Percentiles rank a stretch among this genome's conserved stretches.
phyloP scores from a whole-genome alignment of 176 grass and related monocot genomes.

The Avena eriantha region DNA sequence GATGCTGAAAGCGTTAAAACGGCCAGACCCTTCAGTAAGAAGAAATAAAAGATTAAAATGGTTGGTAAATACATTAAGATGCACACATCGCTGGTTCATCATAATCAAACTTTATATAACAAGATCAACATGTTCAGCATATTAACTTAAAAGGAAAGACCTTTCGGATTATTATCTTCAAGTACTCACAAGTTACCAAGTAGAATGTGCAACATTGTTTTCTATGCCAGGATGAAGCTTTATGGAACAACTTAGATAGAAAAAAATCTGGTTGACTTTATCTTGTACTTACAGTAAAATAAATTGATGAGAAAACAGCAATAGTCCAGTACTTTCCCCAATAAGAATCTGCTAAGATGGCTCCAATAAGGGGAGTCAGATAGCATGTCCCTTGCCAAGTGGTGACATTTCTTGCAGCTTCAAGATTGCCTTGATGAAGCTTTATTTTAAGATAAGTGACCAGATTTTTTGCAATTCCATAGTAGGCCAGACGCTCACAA shows the following conservation, averaged over 20 bases:
- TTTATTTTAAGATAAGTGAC: slow-evolving; percentile 80
- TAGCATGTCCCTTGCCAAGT: slow-evolving; percentile 99
- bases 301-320: slow-evolving; percentile 77
- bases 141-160: neutral
- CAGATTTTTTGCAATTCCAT: slow-evolving; percentile 84
- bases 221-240: neutral
- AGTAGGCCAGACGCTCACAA: slow-evolving; percentile 90
- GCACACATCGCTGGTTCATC: neutral
- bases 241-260: slow-evolving; percentile 18
- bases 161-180: slow-evolving; percentile 25
- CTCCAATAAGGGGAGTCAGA: slow-evolving; percentile 86
- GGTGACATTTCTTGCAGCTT: slow-evolving; percentile 83
- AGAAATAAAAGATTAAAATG: slow-evolving; percentile 12
- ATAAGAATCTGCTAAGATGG: slow-evolving; percentile 79
- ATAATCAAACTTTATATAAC: slow-evolving; percentile 2
- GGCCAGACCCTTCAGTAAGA: slow-evolving; percentile 70
- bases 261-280: neutral
- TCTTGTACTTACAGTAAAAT: slow-evolving; percentile 76
- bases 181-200: neutral
- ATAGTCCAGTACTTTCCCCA: slow-evolving; percentile 93
- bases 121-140: neutral
- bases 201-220: neutral
- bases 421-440: slow-evolving; percentile 74
- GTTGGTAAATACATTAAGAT: neutral
- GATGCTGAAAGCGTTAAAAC: slow-evolving; percentile 79